phyloP scores from a whole-genome alignment of 2,329 filamentous ascomycete species.

The Dactylellina parvicollis region DNA sequence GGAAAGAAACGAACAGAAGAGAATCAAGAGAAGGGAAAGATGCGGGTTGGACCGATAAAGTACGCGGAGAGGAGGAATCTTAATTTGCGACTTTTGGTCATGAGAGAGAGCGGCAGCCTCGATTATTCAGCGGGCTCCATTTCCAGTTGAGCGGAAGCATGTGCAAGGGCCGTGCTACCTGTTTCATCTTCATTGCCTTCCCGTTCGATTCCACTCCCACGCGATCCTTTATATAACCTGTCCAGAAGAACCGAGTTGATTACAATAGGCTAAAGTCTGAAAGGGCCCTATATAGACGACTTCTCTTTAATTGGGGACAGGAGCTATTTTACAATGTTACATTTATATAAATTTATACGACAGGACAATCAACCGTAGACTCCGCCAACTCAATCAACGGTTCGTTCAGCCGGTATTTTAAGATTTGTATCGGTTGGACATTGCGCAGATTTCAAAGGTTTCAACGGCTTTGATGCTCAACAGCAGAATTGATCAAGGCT shows the following conservation, averaged over 20 bases:
- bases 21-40: slow-evolving; percentile 7
- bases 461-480: neutral
- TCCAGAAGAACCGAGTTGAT: neutral
- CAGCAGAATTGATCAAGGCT: neutral
- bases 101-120: slow-evolving; percentile 8
- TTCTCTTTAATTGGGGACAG: no score
- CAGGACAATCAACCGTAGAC: no score
- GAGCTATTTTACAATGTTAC: no score
- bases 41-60: neutral
- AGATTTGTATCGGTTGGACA: no score
- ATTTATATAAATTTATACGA: no score
- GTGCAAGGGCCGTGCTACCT: slow-evolving; percentile 18
- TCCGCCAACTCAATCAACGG: no score
- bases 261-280: no score
- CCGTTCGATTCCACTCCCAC: slow-evolving; percentile 5
- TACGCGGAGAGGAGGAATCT: neutral
- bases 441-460: no score
- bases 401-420: no score
- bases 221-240: neutral
- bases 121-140: slow-evolving; percentile 22
- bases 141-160: slow-evolving; percentile 10
- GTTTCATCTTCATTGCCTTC: slow-evolving; percentile 40
- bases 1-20: slow-evolving; percentile 11
- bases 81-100: slow-evolving; percentile 22
- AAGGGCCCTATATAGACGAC: no score